These are phyloP conservation scores for Nicotiana tomentosiformis DNA, from an alignment of 257 asterid genomes.

Conservation along the genomic window DNA sequence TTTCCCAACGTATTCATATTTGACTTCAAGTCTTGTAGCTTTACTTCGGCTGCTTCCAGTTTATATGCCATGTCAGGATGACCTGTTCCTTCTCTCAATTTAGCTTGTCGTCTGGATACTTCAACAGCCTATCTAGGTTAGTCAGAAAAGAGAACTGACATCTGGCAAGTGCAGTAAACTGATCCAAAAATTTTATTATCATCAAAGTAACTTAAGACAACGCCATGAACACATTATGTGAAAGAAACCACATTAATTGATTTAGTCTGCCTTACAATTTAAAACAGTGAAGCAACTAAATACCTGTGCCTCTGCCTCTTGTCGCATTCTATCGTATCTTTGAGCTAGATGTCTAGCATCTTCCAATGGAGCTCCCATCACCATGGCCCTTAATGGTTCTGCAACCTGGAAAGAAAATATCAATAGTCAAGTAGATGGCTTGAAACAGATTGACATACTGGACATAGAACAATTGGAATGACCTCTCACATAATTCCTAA, in stretches of 20 bases:
- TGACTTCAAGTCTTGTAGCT: constrained; percentile 78
- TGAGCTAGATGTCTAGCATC: constrained; percentile 99
- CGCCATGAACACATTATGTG: background rate
- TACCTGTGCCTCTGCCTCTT: constrained; percentile 99
- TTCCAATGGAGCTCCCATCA: constrained; percentile 98
- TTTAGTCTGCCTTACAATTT: background rate
- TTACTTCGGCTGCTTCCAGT: constrained; percentile 87
- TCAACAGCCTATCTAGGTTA: constrained; percentile 95
- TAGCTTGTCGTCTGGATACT: constrained; percentile 82
- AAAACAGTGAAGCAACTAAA: constrained; percentile 13
- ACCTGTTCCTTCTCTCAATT: constrained; percentile 81
- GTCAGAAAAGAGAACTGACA: constrained; percentile 24
- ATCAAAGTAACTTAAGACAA: background rate
- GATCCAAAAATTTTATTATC: background rate
- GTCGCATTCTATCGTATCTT: constrained; percentile 94
- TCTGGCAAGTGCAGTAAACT: constrained; percentile 12
- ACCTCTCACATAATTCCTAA: background rate
- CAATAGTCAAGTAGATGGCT: background rate
- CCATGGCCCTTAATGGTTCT: constrained; percentile 98
- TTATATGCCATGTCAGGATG: constrained; percentile 80
- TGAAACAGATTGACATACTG: background rate
- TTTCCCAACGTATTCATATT: constrained; percentile 81
- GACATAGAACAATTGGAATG: background rate
- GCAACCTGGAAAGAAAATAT: constrained; percentile 56
- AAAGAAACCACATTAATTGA: background rate